A percentile compares a stretch with the other conserved stretches of the same genome.
Conservation (phyloP, 768 basidiomycete genomes). For the Tylopilus subfusipes region DNA sequence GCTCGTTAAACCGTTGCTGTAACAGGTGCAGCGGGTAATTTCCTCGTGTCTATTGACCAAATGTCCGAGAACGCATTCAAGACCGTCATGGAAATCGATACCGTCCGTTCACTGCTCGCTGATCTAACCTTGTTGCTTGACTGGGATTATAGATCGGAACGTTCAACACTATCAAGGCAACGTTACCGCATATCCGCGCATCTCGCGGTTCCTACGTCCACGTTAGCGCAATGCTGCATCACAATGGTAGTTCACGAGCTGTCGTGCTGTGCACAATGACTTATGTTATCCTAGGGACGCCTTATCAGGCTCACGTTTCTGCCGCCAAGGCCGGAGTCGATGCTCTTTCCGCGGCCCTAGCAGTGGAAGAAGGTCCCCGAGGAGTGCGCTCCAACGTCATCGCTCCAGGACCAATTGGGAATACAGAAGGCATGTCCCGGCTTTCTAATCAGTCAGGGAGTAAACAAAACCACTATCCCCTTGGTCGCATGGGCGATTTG, state of each 20-base stretch:
- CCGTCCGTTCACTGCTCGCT: conserved; percentile 44
- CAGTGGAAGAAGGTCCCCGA: conserved; percentile 90
- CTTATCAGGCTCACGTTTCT: conserved; percentile 90
- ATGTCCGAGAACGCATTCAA: conserved; percentile 88
- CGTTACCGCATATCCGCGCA: conserved; percentile 66
- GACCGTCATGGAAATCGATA: conserved; percentile 93
- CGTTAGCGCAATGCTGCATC: conserved; percentile 87
- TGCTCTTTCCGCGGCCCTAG: conserved; percentile 79
- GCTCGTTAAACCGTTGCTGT: not conserved
- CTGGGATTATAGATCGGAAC: conserved; percentile 67
- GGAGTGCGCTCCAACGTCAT: conserved; percentile 92
- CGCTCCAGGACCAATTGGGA: conserved; percentile 77
- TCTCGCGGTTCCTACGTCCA: conserved; percentile 82
- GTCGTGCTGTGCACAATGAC: not conserved
- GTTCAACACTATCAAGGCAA: conserved; percentile 93
- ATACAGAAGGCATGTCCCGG: conserved; percentile 73
- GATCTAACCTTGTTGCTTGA: not conserved
- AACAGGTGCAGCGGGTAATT: conserved; percentile 93
- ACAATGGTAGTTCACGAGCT: conserved; percentile 48
- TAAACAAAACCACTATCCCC: conserved; percentile 14
- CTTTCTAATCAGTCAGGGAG: conserved; percentile 31
- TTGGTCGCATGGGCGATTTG: conserved; percentile 55
- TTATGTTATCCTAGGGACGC: conserved; percentile 47
- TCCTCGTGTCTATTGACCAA: conserved; percentile 79
- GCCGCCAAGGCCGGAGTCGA: conserved; percentile 95